phyloP scores from a whole-genome alignment of 1,139 yeast genomes.

The Lodderomyces elongisporus region DNA sequence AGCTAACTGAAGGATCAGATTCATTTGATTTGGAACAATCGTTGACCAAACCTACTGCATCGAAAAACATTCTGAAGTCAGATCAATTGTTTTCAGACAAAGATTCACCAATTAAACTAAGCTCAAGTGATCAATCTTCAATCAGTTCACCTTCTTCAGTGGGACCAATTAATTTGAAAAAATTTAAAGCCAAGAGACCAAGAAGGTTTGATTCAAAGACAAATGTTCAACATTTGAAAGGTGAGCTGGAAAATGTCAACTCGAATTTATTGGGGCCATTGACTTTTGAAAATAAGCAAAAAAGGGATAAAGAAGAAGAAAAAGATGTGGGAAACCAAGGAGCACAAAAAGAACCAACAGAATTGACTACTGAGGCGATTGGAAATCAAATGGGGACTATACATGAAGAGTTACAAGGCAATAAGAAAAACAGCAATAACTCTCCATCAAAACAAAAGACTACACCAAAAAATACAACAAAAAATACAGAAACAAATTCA shows the following conservation, averaged over 20 bases:
- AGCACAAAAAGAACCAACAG: slow-evolving; percentile 23
- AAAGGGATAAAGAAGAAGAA: slow-evolving; percentile 3
- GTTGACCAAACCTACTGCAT: slow-evolving; percentile 19
- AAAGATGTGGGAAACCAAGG: slow-evolving; percentile 16
- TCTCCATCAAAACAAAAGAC: slow-evolving; percentile 1
- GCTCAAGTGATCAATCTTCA: slow-evolving; percentile 8
- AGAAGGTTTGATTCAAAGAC: slow-evolving; percentile 31
- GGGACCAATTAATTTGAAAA: slow-evolving; percentile 20
- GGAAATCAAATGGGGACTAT: no score
- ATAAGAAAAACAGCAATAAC: slow-evolving; percentile 6
- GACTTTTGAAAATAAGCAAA: slow-evolving; percentile 20
- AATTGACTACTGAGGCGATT: neutral
- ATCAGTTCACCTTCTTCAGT: slow-evolving; percentile 25
- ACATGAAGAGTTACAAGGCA: neutral
- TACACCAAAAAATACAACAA: no score
- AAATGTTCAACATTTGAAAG: slow-evolving; percentile 27
- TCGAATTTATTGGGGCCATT: slow-evolving; percentile 35
- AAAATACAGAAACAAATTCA: slow-evolving; percentile 5
- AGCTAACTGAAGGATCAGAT: slow-evolving; percentile 28
- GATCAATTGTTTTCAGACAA: slow-evolving; percentile 34
- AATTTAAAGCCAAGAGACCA: slow-evolving; percentile 44
- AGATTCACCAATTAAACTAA: slow-evolving; percentile 27
- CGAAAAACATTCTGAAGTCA: slow-evolving; percentile 9
- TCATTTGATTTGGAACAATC: slow-evolving; percentile 20
- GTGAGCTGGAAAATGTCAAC: slow-evolving; percentile 15